These are phyloP conservation scores for Hirsutella minnesotensis DNA, from an alignment of 2,329 filamentous ascomycete species.

Conservation along the genomic window DNA sequence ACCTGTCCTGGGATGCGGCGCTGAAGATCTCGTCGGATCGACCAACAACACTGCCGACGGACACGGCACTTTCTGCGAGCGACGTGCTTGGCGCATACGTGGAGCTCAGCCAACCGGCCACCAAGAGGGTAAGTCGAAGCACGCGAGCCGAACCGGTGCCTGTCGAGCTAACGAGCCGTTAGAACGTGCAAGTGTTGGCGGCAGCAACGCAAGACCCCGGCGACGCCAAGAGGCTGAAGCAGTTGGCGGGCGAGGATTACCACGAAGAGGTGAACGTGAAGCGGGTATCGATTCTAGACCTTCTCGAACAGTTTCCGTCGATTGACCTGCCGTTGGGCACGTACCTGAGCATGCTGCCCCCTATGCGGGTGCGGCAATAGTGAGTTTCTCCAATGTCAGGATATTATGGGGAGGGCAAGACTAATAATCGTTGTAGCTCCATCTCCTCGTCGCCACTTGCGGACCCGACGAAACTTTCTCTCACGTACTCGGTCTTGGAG, in stretches of 20 bases:
- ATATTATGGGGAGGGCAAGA: not conserved
- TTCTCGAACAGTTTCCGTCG: constrained; percentile 51
- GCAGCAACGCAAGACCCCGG: constrained; percentile 36
- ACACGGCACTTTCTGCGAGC: constrained; percentile 44
- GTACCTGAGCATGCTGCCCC: constrained; percentile 62
- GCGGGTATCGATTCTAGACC: constrained; percentile 52
- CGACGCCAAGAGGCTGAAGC: constrained; percentile 28
- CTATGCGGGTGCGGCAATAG: constrained; percentile 70
- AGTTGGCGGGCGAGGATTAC: constrained; percentile 35
- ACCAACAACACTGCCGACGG: constrained; percentile 41
- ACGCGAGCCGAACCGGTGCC: not conserved
- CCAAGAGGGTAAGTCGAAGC: constrained; percentile 41
- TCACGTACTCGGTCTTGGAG: constrained; percentile 59
- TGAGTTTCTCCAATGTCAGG: constrained; percentile 9
- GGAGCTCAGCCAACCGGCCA: constrained; percentile 61
- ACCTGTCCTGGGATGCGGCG: constrained; percentile 56
- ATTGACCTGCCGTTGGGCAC: constrained; percentile 50
- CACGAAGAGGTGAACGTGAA: constrained; percentile 38
- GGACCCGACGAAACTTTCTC: constrained; percentile 42
- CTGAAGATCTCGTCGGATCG: constrained; percentile 45
- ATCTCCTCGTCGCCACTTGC: constrained; percentile 63
- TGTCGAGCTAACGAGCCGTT: not conserved
- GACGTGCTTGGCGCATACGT: constrained; percentile 59
- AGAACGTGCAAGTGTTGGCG: constrained; percentile 29
- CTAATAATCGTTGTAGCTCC: constrained; percentile 26